Evolutionary conservation across 257 asterid species (phyloP).

Genomic region (Solanum medicagineum): DNA sequence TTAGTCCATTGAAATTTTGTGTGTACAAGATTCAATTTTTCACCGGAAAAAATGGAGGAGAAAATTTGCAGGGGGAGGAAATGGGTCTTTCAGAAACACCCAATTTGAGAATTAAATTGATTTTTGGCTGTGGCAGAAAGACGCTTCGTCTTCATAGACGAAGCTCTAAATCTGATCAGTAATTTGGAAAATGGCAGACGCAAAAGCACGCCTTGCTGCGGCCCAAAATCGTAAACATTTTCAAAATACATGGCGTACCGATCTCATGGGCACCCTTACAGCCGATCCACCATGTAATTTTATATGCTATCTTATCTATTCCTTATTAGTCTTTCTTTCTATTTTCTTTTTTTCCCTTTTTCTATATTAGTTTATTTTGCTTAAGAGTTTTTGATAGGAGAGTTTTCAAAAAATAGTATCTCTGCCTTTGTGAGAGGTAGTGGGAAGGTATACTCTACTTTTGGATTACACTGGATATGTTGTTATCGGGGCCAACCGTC

Average conservation of each 20-base stretch:
- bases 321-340: no score
- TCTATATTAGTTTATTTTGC: no score
- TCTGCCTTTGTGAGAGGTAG: no score
- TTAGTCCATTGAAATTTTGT: background rate
- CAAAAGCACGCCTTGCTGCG: slow-evolving; percentile 2
- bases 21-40: background rate
- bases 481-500: no score
- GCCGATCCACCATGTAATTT: slow-evolving; percentile 13
- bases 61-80: background rate
- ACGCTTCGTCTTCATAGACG: background rate
- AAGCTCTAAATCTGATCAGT: background rate
- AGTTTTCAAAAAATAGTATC: fast-evolving
- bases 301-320: no score
- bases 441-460: no score
- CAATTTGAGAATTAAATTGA: background rate
- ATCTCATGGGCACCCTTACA: slow-evolving; percentile 10
- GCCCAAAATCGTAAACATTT: slow-evolving; percentile 11
- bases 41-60: background rate
- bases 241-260: slow-evolving; percentile 17
- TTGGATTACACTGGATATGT: no score
- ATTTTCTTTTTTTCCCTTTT: no score
- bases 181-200: slow-evolving; percentile 3
- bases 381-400: no score
- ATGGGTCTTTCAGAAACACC: background rate
- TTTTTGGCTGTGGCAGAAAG: background rate